Conservation (phyloP, 768 basidiomycete species). For the Collybia nuda region DNA sequence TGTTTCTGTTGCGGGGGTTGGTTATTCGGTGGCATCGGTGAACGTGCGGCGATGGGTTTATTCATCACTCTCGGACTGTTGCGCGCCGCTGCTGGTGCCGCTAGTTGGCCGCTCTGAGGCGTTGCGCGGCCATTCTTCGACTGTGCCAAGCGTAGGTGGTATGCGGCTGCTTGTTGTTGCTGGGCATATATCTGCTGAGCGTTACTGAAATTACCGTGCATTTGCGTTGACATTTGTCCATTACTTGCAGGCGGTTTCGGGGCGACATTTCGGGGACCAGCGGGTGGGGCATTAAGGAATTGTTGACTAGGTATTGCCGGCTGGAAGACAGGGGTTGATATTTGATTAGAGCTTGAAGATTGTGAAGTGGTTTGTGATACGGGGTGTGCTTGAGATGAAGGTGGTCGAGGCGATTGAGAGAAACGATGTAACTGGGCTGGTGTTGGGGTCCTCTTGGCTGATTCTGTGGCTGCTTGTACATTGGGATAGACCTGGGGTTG, state of each 20-base stretch:
- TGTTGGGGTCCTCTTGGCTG: slow-evolving; percentile 32
- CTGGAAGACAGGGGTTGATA: slow-evolving; percentile 12
- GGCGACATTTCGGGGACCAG: not conserved
- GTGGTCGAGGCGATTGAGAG: slow-evolving; percentile 20
- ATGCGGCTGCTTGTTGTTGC: slow-evolving; percentile 14
- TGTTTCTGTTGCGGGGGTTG: slow-evolving; percentile 22
- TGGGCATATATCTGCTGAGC: slow-evolving; percentile 15
- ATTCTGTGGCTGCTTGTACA: slow-evolving; percentile 32
- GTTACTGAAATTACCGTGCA: no score
- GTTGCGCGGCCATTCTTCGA: slow-evolving; percentile 29
- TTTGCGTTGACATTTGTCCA: no score
- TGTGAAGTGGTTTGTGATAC: slow-evolving; percentile 1
- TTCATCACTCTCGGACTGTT: slow-evolving; percentile 35
- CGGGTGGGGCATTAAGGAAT: slow-evolving; percentile 4
- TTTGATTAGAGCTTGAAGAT: not conserved
- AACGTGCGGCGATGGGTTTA: slow-evolving; percentile 27
- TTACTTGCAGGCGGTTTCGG: no score
- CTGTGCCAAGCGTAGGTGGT: slow-evolving; percentile 14
- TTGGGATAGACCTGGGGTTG: slow-evolving; percentile 38
- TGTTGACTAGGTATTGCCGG: slow-evolving; percentile 3
- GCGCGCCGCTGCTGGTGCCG: slow-evolving; percentile 12
- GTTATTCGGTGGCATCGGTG: slow-evolving; percentile 27
- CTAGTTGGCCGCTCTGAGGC: slow-evolving; percentile 16
- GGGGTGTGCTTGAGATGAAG: slow-evolving; percentile 15
- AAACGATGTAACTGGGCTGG: slow-evolving; percentile 27